Evolutionary conservation across 2,329 filamentous ascomycete genomes (phyloP), one percentile per base, ranked within the genome.

Genomic region (Ceratocystis huliohia): DNA sequence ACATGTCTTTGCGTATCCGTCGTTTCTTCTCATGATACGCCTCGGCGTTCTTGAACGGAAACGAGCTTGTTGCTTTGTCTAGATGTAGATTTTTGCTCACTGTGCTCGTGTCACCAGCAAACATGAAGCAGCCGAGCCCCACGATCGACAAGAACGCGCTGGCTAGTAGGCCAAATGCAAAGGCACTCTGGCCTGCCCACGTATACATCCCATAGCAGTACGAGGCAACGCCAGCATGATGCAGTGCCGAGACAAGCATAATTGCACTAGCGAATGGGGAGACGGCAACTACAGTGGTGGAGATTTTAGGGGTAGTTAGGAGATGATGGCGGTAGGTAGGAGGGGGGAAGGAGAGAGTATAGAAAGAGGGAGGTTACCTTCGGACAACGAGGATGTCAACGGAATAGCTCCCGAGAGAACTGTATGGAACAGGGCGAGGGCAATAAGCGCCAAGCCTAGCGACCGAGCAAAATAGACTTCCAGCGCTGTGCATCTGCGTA

Each of bases 381-480:
- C 75, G n/a, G 73, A 72, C 28, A 73, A 73, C n/a, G 81, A 67
- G 5, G 62, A 80, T 0, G 79, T 81, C 13, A 91, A 75, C 0
- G 89, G 88, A 4, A 93, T 78, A 1, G 82, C 81, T 61, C 88
- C 89, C 0, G 88, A 88, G 37, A 92, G 80, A 45, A 89, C 78
- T 46, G 91, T 75, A n/a, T 81, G 80, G 13, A 88, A 75, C 5
- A 85, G 72, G 41, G 84, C 85, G 33, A 93, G 76, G 8, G 84
- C 77, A 25, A 91, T 77, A 57, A 91, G 80, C 37, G 84, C 78
- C 66, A 92, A 78, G 69, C 87, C 89, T 1, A 91, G 80, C 33
- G 81, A 84, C 53, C 88, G 87, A 64, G 84, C 84, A 74, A 92
- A 86, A 79, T 93, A 93, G 66, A 82, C 76, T 74, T 91, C 88